Conservation (phyloP, 1,139 yeast genomes). For the Blastobotrys buckinghamii region DNA sequence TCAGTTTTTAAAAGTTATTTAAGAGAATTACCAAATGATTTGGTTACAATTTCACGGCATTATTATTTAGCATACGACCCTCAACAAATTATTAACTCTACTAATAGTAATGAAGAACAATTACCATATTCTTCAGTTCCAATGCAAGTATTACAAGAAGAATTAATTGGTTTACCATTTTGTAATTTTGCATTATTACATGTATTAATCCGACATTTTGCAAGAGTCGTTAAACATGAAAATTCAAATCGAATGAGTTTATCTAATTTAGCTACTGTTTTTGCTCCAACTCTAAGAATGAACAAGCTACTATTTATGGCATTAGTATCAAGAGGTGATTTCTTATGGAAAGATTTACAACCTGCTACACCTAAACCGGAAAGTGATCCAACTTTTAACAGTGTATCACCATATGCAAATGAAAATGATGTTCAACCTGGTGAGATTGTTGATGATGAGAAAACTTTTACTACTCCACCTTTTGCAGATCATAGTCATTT, state of each 20-base stretch:
- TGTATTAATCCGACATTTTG: slow-evolving; percentile 26
- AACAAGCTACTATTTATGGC: slow-evolving; percentile 23
- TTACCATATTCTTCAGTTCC: slow-evolving; percentile 18
- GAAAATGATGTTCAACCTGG: not conserved
- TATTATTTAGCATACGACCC: slow-evolving; percentile 16
- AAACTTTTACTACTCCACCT: too few species aligned
- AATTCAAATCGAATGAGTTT: slow-evolving; percentile 28
- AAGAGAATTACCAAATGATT: slow-evolving; percentile 75
- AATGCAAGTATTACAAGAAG: slow-evolving; percentile 22
- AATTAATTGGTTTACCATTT: slow-evolving; percentile 20
- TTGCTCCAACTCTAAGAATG: slow-evolving; percentile 31
- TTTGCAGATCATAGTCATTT: not conserved
- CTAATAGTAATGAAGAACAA: slow-evolving; percentile 10
- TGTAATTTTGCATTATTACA: slow-evolving; percentile 27
- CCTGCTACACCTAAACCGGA: slow-evolving; percentile 15
- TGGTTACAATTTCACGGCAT: slow-evolving; percentile 37
- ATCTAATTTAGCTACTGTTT: slow-evolving; percentile 27
- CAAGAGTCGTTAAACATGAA: slow-evolving; percentile 19
- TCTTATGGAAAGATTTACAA: slow-evolving; percentile 20
- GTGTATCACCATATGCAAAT: slow-evolving; percentile 7
- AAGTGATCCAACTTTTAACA: slow-evolving; percentile 10
- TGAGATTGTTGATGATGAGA: not conserved
- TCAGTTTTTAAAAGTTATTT: slow-evolving; percentile 72
- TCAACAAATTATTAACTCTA: not conserved
- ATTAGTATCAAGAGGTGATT: slow-evolving; percentile 20